Conservation (phyloP, 768 basidiomycete species). For the Ramaria rubella region DNA sequence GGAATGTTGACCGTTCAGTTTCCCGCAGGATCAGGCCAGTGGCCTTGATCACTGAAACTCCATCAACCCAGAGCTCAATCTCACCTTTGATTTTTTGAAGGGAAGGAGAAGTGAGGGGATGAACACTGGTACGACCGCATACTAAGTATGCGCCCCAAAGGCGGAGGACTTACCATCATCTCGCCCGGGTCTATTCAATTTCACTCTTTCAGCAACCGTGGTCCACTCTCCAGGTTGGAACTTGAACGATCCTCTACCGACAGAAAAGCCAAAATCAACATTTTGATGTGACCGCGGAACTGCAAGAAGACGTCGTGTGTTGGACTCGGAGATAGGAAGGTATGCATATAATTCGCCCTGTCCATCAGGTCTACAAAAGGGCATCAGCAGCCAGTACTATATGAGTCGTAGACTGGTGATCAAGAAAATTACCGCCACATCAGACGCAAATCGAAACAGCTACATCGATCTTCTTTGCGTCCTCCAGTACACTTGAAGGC, state of each 20-base stretch:
- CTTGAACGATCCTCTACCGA: constrained; percentile 62
- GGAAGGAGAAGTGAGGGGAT: background rate
- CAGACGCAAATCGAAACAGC: constrained; percentile 58
- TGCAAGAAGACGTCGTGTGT: constrained; percentile 33
- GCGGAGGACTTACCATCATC: constrained; percentile 45
- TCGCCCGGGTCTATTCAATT: constrained; percentile 64
- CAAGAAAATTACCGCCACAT: constrained; percentile 51
- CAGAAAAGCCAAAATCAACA: constrained; percentile 55
- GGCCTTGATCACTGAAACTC: constrained; percentile 56
- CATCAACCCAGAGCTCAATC: constrained; percentile 59
- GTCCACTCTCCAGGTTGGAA: constrained; percentile 63
- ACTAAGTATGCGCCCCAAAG: constrained; percentile 11
- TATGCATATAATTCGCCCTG: constrained; percentile 68
- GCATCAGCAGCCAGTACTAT: background rate
- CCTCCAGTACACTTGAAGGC: constrained; percentile 61
- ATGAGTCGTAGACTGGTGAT: background rate
- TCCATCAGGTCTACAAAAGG: constrained; percentile 31
- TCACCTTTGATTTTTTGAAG: constrained; percentile 27
- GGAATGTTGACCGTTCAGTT: constrained; percentile 42
- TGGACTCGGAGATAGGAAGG: constrained; percentile 35
- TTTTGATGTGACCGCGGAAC: constrained; percentile 49
- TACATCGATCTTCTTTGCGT: constrained; percentile 36
- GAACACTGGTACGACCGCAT: background rate
- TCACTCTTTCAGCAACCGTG: constrained; percentile 61
- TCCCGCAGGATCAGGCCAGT: constrained; percentile 49